Conservation (phyloP, 1,284 basidiomycete genomes). For the Omphalotus olearius region DNA sequence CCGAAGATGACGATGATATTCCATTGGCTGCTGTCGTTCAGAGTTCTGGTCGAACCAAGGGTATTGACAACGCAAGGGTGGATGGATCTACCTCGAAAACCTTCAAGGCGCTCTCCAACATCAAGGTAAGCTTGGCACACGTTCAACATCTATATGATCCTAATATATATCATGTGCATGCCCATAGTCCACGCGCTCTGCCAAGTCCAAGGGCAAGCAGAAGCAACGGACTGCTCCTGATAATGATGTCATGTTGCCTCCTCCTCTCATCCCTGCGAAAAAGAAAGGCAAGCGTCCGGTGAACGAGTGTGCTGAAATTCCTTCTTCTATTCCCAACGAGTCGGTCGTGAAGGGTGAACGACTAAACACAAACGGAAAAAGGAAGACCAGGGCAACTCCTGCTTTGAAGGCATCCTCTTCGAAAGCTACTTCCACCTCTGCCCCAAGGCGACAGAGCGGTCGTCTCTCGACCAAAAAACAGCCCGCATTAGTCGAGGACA, state of each 20-base stretch:
- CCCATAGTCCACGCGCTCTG: neutral
- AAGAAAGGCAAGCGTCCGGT: neutral
- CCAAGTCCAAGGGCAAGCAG: slow-evolving; percentile 7
- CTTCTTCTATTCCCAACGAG: too few relatives aligned
- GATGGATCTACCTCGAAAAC: slow-evolving; percentile 1
- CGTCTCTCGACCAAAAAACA: neutral
- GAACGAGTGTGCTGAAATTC: too few relatives aligned
- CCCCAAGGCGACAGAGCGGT: too few relatives aligned
- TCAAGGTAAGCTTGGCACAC: neutral
- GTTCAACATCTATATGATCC: too few relatives aligned
- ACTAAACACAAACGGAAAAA: neutral
- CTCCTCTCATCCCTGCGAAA: neutral
- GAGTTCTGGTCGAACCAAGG: slow-evolving; percentile 12
- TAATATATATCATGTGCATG: neutral
- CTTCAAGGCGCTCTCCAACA: neutral
- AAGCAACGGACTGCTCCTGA: neutral
- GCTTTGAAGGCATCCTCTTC: neutral
- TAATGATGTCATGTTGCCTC: neutral
- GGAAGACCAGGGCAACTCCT: slow-evolving; percentile 6
- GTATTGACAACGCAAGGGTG: slow-evolving; percentile 4
- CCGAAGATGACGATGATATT: slow-evolving; percentile 38
- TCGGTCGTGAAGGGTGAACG: too few relatives aligned
- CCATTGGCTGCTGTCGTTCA: slow-evolving; percentile 32
- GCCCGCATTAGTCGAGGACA: neutral
- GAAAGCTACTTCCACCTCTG: neutral